These are phyloP conservation scores for Otatea glauca DNA, from an alignment of 176 grass and related monocot genomes.

Conservation along the genomic window DNA sequence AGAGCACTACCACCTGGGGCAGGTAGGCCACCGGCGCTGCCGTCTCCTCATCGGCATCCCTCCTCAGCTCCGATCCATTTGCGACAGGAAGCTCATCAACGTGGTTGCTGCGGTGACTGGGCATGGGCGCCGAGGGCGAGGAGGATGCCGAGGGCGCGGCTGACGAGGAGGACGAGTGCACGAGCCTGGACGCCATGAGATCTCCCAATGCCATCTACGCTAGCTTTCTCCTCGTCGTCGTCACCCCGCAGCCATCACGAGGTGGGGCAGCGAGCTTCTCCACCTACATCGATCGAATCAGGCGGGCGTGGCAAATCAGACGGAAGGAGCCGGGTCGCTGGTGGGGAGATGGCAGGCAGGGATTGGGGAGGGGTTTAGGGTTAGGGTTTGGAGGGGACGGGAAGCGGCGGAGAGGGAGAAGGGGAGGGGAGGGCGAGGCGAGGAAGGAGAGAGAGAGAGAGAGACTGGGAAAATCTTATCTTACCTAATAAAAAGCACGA, in stretches of 20 bases:
- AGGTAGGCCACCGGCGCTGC: slow-evolving; percentile 54
- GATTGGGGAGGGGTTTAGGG: slow-evolving; percentile 9
- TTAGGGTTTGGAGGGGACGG: slow-evolving; percentile 33
- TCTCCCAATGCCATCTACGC: slow-evolving; percentile 93
- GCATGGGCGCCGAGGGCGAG: neutral
- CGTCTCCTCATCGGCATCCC: slow-evolving; percentile 11
- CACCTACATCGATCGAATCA: slow-evolving; percentile 10
- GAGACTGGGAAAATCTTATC: no score
- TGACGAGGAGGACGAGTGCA: slow-evolving; percentile 34
- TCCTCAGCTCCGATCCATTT: slow-evolving; percentile 30
- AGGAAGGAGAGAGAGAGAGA: no score
- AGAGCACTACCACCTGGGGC: slow-evolving; percentile 75
- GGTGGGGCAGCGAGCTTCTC: neutral
- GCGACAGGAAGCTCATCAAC: slow-evolving; percentile 24
- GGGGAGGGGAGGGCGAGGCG: no score
- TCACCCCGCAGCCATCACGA: slow-evolving; percentile 38
- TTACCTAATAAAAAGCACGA: no score
- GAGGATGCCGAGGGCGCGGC: neutral
- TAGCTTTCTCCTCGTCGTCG: neutral
- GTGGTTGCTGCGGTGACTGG: slow-evolving; percentile 35
- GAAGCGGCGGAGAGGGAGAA: slow-evolving; percentile 48
- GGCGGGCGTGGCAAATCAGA: slow-evolving; percentile 21
- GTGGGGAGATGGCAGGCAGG: neutral
- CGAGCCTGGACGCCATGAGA: slow-evolving; percentile 93
- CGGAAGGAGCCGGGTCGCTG: neutral